Evolutionary conservation across 2,329 filamentous ascomycete genomes (phyloP), one percentile per base, ranked within the genome.

Genomic region (Phialocephala subalpina): DNA sequence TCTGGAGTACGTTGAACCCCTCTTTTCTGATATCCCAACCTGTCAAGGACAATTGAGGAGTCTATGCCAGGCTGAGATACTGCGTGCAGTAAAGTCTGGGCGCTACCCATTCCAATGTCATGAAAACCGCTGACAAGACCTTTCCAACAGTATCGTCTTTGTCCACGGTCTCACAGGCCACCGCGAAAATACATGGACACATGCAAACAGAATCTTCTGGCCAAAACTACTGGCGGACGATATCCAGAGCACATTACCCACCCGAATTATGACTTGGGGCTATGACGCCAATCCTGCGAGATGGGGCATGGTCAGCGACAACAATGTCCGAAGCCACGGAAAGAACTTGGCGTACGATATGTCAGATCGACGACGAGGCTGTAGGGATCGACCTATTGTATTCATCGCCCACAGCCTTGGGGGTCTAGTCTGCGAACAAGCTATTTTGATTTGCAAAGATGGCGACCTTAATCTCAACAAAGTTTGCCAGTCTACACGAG

Each of bases 121-220:
- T 9, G 29, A 33, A 33, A 33, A 33, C 29, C 9, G 29, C 29
- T 33, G 29, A 33, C 9, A 9, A 33, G 29, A 33, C 29, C 29
- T 33, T 33, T 33, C 29, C 29, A 14, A 42, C 63, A 73, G 67
- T 58, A 75, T 81, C 22, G 78, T 78, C 66, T 82, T 82, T 62
- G 70, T 82, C 22, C 81, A 82, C 59, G 80, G 80, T 9, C 70
- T 82, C 22, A 78, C 75, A 1, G 81, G 81, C 1, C 72, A 80
- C 64, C 76, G 79, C 7, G 74, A 78, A 2, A 75, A 59, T 6
- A 81, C 79, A 2, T 82, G 80, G 81, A 80, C 76, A 5, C 69
- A 67, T 52, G 38, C 52, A 14, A 69, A 63, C 20, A 52, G 56
- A 22, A 22, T 56, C 33, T 69, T 69, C 47, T 71, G 65, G 67